A percentile compares a stretch with the other conserved stretches of the same genome.
Evolutionary conservation across 345 rosid genomes (phyloP).

Genomic region (Populus pruinosa): DNA sequence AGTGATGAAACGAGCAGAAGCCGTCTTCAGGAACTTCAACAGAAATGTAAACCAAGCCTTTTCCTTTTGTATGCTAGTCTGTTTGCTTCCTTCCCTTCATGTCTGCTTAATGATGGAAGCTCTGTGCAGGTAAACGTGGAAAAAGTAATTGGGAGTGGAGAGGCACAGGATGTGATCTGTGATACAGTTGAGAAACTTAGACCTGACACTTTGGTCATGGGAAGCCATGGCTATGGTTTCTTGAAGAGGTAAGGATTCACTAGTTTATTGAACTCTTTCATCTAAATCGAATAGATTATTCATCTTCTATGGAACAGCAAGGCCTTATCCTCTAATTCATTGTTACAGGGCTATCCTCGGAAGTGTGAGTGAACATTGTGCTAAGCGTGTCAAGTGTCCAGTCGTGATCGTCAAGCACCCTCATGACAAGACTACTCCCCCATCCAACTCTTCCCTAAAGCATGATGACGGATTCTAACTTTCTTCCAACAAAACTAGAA

Average conservation of each 20-base stretch:
- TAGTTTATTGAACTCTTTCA: neutral
- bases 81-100: neutral
- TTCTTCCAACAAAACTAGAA: neutral
- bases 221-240: slow-evolving; percentile 95
- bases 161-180: slow-evolving; percentile 83
- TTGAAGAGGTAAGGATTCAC: slow-evolving; percentile 57
- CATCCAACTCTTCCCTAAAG: neutral
- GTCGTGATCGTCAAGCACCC: slow-evolving; percentile 74
- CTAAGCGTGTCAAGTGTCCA: slow-evolving; percentile 75
- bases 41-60: slow-evolving; percentile 20
- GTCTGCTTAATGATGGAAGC: neutral
- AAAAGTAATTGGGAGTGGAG: slow-evolving; percentile 67
- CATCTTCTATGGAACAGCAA: neutral
- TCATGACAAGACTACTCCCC: slow-evolving; percentile 4
- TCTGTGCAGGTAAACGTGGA: slow-evolving; percentile 49
- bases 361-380: slow-evolving; percentile 82
- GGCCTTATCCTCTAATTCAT: neutral
- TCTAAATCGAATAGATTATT: neutral
- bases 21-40: slow-evolving; percentile 43
- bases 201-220: slow-evolving; percentile 84
- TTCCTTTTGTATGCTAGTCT: neutral
- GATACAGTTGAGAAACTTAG: slow-evolving; percentile 54
- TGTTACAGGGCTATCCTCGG: slow-evolving; percentile 66
- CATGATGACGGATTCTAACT: neutral
- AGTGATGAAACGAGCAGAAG: slow-evolving; percentile 75